Percentiles rank a stretch among this genome's conserved stretches.
phyloP scores from a whole-genome alignment of 2,329 filamentous ascomycete genomes.

The Penicillium sumatraense region DNA sequence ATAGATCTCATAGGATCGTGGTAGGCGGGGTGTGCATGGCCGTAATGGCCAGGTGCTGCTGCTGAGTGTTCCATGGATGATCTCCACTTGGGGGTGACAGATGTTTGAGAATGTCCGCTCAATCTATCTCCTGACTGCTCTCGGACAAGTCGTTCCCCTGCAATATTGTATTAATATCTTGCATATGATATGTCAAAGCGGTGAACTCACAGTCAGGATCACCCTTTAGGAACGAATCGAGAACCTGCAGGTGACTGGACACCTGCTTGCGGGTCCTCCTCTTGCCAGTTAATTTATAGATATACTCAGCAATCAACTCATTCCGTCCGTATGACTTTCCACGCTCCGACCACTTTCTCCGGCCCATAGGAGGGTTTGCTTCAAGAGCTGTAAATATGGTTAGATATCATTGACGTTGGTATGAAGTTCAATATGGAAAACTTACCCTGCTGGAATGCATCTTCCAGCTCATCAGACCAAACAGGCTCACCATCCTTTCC shows the following conservation, averaged over 20 bases:
- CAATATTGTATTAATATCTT: conserved; percentile 1
- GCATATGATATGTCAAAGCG: neutral
- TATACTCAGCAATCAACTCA: conserved; percentile 64
- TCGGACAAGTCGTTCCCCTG: conserved; percentile 46
- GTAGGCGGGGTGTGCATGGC: conserved; percentile 32
- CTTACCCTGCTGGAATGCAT: conserved; percentile 54
- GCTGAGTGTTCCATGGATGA: conserved; percentile 37
- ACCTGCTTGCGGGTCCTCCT: conserved; percentile 62
- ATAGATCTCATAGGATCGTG: conserved; percentile 37
- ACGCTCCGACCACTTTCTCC: conserved; percentile 57
- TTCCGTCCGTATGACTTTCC: conserved; percentile 63
- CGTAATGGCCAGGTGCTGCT: conserved; percentile 35
- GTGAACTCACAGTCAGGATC: conserved; percentile 56
- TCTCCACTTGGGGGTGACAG: conserved; percentile 36
- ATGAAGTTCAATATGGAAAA: neutral
- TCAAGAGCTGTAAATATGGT: conserved; percentile 49
- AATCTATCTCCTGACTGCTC: conserved; percentile 40
- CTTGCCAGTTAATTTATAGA: conserved; percentile 59
- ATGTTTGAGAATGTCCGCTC: conserved; percentile 37
- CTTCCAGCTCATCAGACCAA: conserved; percentile 53
- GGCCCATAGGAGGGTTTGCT: conserved; percentile 62
- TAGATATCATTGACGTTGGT: conserved; percentile 13
- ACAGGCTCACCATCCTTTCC: conserved; percentile 49
- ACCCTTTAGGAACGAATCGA: conserved; percentile 60
- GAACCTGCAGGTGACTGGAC: conserved; percentile 67